Evolutionary conservation across 352 stramenopile genomes (phyloP), one percentile per base, ranked within the genome.

Genomic region (Blastocystis sp.): DNA sequence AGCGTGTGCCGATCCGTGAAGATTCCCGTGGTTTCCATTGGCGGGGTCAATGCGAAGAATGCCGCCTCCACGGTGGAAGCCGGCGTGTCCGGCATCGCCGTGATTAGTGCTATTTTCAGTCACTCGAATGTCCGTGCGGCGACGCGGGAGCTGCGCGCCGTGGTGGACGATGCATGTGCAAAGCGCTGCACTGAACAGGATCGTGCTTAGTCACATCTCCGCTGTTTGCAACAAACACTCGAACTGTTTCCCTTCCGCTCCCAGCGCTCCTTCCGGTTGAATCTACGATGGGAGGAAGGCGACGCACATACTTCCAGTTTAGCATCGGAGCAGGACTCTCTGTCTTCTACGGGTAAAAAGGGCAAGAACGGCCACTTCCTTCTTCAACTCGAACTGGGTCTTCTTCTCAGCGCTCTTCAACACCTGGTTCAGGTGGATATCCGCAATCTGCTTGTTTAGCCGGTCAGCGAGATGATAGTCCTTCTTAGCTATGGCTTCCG

Each of bases 61-160:
- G 64, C 64, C 14, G 43, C n/a, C 52, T 23, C 45, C 1, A 79
- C 78, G 23, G 60, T 88, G 14, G n/a, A 76, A n/a, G 45, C 23
- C 34, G 78, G 78, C 62, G 78, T 61, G 23, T 34, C 23, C 21
- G 78, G 78, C 21, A 78, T 88, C 19, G 78, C 78, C 40, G 78
- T 88, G 17, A 88, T 88, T n/a, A 88, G 78, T 34, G 78, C 78
- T 3, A 88, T 88, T 65, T 88, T 88, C 38, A 62, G n/a, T 60
- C 62, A 56, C 38, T 23, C 40, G 14, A 56, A 88, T 60, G 45
- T 88, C 28, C 19, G 56, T 17, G 78, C 62, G 34, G 78, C 78
- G 40, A 43, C 78, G 10, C 40, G 28, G 17, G 78, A 88, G 11
- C 40, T 88, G n/a, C 64, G 64, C 23, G 56, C 19, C 9, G 78